Base-by-base conservation (phyloP, 192 early-diverging fungal genomes). In the Backusella macrospora region DNA sequence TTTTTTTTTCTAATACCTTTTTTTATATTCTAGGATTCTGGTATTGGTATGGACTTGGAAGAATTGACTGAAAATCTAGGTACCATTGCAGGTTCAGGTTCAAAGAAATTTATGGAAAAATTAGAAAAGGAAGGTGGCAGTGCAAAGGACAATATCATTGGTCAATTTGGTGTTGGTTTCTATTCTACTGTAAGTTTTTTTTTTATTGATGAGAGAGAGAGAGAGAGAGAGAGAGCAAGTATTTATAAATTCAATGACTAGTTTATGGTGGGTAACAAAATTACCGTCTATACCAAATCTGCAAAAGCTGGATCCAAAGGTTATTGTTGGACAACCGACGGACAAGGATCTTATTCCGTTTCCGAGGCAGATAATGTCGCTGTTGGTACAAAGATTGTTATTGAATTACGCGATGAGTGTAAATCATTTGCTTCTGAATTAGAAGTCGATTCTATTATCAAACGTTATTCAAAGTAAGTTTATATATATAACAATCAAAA, bases 21-120 rank as follows among this genome's bases (percentile, higher is more conserved):
- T 45, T 38, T 76, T 5, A n/a, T 47, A 8, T 13, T 3, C 9
- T 62, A 78, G 79, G 94, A 95, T 81, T 88, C 88, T 52, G 94
- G 94, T 76, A 83, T 95, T 68, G 94, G 94, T 68, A 94, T 94
- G 94, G 90, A 86, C 14, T 84, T 91, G 72, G 86, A 90, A 5
- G 88, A 92, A 43, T 78, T 93, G n/a, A 87, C 89, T 44, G 80
- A 84, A 12, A 93, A 93, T 79, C 77, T 96, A 29, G 94, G 94
- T 71, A 95, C 93, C 26, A 92, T 96, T 79, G 94, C 94, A 38
- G 87, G 93, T 67, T 94, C 92, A 34, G 94, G 94, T 45, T 94
- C 94, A 14, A 88, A 90, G 71, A 92, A 90, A 29, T 96, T 96
- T 74, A 52, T 96, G 68, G 85, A 92, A 48, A 82, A 85, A 38